Conservation (phyloP, 805 yeast species). For the Metschnikowia kunwiensis region DNA sequence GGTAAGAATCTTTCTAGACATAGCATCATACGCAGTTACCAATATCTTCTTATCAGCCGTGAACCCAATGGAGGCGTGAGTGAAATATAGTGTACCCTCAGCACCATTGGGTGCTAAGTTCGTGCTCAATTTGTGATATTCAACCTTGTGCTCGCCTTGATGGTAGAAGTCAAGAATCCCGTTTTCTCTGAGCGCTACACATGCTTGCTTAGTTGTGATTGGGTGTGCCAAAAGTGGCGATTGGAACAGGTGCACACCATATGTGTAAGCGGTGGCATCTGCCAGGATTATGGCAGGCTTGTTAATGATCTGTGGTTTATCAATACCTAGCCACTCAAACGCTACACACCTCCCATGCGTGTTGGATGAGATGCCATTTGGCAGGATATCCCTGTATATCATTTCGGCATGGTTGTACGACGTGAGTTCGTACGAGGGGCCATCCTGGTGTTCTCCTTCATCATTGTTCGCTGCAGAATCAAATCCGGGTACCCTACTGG, state of each 20-base stretch:
- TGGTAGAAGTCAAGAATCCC: constrained; percentile 61
- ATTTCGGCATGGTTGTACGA: constrained; percentile 46
- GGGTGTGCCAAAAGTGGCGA: constrained; percentile 70
- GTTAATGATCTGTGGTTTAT: constrained; percentile 59
- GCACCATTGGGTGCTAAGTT: constrained; percentile 20
- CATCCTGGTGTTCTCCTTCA: no score
- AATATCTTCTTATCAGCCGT: constrained; percentile 44
- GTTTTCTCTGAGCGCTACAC: constrained; percentile 59
- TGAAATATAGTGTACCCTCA: constrained; percentile 11
- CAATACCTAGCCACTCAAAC: constrained; percentile 71
- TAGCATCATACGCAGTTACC: constrained; percentile 40
- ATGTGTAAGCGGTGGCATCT: constrained; percentile 34
- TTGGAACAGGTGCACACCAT: constrained; percentile 57
- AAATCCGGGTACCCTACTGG: no score
- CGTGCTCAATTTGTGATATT: constrained; percentile 43
- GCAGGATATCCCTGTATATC: constrained; percentile 42
- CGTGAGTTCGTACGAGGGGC: constrained; percentile 42
- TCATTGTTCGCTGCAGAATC: no score
- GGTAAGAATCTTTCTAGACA: constrained; percentile 36
- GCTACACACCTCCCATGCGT: constrained; percentile 32
- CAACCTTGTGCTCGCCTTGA: constrained; percentile 62
- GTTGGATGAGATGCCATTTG: constrained; percentile 13
- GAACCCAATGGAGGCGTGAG: constrained; percentile 54
- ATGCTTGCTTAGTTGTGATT: constrained; percentile 62
- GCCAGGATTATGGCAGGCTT: constrained; percentile 51